phyloP scores from a whole-genome alignment of 1,284 basidiomycete species.

The Melampsora americana region DNA sequence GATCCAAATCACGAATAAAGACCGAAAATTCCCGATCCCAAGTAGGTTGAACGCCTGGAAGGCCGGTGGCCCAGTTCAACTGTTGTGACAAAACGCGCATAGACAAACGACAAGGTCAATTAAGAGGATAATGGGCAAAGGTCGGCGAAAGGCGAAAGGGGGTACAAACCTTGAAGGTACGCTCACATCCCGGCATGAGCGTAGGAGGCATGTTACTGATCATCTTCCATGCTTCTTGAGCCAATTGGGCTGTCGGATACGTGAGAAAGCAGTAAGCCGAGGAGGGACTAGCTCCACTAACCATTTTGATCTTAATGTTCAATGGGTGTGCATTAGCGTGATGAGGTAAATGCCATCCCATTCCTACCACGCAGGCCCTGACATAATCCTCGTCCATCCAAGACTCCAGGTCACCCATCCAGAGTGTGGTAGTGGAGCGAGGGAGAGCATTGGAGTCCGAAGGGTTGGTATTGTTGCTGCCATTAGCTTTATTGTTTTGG shows the following conservation, averaged over 20 bases:
- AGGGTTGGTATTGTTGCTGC: neutral
- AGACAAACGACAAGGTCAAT: constrained; percentile 66
- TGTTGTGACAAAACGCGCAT: constrained; percentile 71
- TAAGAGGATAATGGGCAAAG: constrained; percentile 64
- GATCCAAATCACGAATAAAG: constrained; percentile 82
- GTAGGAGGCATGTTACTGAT: constrained; percentile 57
- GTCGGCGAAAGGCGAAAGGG: constrained; percentile 2
- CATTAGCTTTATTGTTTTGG: neutral
- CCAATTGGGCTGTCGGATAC: constrained; percentile 69
- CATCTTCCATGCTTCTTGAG: constrained; percentile 61
- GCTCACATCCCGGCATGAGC: constrained; percentile 60
- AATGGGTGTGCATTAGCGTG: constrained; percentile 61
- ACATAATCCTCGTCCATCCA: constrained; percentile 91
- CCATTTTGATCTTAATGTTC: constrained; percentile 62
- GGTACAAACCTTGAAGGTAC: constrained; percentile 51
- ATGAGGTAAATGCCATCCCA: constrained; percentile 47
- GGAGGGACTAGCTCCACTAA: constrained; percentile 64
- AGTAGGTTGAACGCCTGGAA: constrained; percentile 54
- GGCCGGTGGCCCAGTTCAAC: constrained; percentile 73
- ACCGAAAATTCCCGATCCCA: constrained; percentile 72
- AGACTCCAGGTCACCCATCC: constrained; percentile 76
- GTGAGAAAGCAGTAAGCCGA: constrained; percentile 79
- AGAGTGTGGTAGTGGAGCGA: constrained; percentile 59
- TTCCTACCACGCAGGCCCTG: constrained; percentile 62
- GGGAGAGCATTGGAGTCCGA: constrained; percentile 12